Base-by-base conservation (phyloP, 352 stramenopile genomes). In the Globisporangium alternatum region DNA sequence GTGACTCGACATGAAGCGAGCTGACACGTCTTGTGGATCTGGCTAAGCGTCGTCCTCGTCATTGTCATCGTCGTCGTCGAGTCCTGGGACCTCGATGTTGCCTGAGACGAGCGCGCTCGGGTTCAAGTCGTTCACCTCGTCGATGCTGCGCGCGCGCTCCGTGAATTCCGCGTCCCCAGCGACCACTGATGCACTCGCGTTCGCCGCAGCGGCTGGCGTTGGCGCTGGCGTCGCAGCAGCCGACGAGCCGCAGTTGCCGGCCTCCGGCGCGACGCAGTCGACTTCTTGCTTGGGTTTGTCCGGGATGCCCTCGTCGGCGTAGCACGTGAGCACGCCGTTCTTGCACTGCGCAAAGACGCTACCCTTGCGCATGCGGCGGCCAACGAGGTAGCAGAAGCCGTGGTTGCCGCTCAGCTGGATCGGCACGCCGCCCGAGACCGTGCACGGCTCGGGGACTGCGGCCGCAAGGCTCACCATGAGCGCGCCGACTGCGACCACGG, bases 351-450 rank as follows among this genome's bases (percentile, higher is more conserved):
- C 74, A 51, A 70, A 82, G 33, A 82, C 48, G 65, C 74, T 78
- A 39, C 62, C 69, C 4, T 31, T 65, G 22, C 69, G 74, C 72
- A 79, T 82, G 64, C 74, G 74, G 15, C 44, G 69, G n/a, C 74
- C 74, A n/a, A 74, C 71, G 35, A 82, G 59, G 74, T 82, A 82
- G 64, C 74, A 82, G 52, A 80, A 72, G 57, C 71, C 72, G 28
- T 66, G 57, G 58, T 82, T 82, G 54, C 71, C 71, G 28, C 67
- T 70, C 33, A 81, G 54, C 10, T 69, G 31, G 71, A 81, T 79
- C 41, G 54, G 48, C 2, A 63, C 74, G 44, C 74, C 74, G 28
- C 45, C 74, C 1, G 71, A 62, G 55, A 70, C 56, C 25, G 64
- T 64, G 43, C 74, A 81, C 10, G 74, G 68, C 41, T 67, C 21